A percentile compares a stretch with the other conserved stretches of the same genome.
phyloP scores from a whole-genome alignment of 805 yeast genomes.

The Grigorovia transvaalensis region DNA sequence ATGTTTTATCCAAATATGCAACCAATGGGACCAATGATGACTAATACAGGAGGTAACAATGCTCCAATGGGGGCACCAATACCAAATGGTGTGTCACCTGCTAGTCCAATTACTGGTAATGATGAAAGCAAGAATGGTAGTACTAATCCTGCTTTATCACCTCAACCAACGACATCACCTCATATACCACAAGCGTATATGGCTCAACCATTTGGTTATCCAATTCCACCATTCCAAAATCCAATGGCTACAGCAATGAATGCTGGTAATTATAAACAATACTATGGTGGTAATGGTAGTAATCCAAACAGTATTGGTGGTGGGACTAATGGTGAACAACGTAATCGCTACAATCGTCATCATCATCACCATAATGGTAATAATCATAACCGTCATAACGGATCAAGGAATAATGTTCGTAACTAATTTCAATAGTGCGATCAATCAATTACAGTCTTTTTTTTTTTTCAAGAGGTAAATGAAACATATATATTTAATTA shows the following conservation, averaged over 20 bases:
- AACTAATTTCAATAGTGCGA: neutral
- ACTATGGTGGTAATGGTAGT: conserved; percentile 12
- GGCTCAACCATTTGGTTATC: conserved; percentile 20
- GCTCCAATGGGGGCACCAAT: neutral
- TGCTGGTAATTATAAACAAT: conserved; percentile 14
- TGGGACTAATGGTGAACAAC: neutral
- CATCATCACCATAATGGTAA: conserved; percentile 7
- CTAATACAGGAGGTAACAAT: conserved; percentile 6
- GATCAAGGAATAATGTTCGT: conserved; percentile 2
- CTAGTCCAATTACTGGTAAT: neutral
- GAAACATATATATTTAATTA: no score
- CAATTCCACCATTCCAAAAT: conserved; percentile 21
- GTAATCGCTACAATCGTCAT: conserved; percentile 4
- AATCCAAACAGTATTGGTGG: neutral
- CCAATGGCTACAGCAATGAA: conserved; percentile 10
- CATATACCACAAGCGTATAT: conserved; percentile 21
- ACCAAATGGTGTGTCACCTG: neutral
- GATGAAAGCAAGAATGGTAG: neutral
- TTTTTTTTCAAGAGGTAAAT: neutral
- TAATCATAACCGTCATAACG: conserved; percentile 3
- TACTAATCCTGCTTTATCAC: conserved; percentile 3
- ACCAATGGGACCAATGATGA: conserved; percentile 24
- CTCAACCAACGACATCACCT: conserved; percentile 21
- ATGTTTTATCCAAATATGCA: conserved; percentile 26
- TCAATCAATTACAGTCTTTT: neutral